Conservation (phyloP, 768 basidiomycete genomes). For the Grammothele lineata region DNA sequence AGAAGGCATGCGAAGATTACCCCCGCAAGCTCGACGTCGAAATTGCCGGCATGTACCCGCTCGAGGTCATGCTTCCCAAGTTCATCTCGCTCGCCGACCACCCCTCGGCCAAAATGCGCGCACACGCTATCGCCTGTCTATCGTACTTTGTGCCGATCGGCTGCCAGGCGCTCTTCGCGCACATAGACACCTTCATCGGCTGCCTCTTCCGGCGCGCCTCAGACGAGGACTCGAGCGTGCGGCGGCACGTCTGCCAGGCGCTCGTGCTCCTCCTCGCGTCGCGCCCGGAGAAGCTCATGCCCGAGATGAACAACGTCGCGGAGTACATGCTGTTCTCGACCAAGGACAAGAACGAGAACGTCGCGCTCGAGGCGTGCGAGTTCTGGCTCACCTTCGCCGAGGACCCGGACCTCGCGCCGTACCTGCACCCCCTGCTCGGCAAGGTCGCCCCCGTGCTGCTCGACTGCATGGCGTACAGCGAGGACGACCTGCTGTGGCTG, state of each 20-base stretch:
- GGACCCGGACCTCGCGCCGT: constrained; percentile 80
- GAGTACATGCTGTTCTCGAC: constrained; percentile 99
- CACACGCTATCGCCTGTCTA: constrained; percentile 89
- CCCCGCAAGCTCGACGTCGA: constrained; percentile 94
- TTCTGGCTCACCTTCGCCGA: constrained; percentile 99
- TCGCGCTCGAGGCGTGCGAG: constrained; percentile 97
- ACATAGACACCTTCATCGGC: constrained; percentile 92
- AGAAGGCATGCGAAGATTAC: constrained; percentile 96
- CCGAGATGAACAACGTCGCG: constrained; percentile 91
- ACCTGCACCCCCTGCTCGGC: constrained; percentile 81
- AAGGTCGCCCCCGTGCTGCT: constrained; percentile 94
- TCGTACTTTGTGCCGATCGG: constrained; percentile 89
- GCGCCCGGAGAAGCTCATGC: constrained; percentile 94
- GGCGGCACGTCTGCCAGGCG: constrained; percentile 93
- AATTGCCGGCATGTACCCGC: constrained; percentile 86
- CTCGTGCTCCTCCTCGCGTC: constrained; percentile 90
- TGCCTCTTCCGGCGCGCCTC: constrained; percentile 93
- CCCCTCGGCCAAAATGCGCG: constrained; percentile 81
- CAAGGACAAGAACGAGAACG: constrained; percentile 95
- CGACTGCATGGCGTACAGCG: constrained; percentile 96
- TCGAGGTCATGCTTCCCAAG: constrained; percentile 96
- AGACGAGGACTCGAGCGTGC: constrained; percentile 90
- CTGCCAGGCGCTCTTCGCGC: constrained; percentile 81
- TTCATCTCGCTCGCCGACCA: constrained; percentile 89
- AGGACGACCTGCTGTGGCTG: constrained; percentile 92